Conservation (phyloP, 2,329 filamentous ascomycete species). For the Pestalotiopsis sp. region DNA sequence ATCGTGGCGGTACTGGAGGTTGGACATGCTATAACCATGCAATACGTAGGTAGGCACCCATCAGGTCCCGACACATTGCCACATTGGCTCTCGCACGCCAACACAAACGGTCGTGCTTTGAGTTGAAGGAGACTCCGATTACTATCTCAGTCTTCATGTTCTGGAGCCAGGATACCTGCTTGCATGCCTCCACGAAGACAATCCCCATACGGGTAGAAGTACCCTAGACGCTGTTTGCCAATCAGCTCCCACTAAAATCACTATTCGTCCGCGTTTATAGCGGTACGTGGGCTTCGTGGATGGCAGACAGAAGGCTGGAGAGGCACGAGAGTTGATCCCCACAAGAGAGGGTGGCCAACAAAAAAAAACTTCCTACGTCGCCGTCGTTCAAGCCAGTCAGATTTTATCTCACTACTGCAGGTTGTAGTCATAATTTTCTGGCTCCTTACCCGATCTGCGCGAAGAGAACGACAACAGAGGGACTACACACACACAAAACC, state of each 20-base stretch:
- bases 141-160: background rate
- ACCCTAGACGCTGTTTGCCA: background rate
- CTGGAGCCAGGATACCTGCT: background rate
- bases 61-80: no score
- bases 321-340: background rate
- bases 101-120: no score
- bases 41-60: no score
- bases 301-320: background rate
- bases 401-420: conserved; percentile 5
- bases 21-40: no score
- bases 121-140: no score
- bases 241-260: background rate
- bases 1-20: no score
- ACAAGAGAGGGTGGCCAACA: conserved; percentile 4
- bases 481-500: background rate
- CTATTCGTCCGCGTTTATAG: background rate
- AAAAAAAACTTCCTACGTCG: background rate
- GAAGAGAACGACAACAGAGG: background rate
- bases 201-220: background rate
- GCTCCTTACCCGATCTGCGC: background rate
- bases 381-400: conserved; percentile 2
- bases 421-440: background rate
- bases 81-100: no score
- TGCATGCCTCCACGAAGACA: background rate
- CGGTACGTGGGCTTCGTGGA: background rate